These are phyloP conservation scores for Boletus hoseneyae DNA, from an alignment of 1,284 basidiomycete species.

Conservation along the genomic window DNA sequence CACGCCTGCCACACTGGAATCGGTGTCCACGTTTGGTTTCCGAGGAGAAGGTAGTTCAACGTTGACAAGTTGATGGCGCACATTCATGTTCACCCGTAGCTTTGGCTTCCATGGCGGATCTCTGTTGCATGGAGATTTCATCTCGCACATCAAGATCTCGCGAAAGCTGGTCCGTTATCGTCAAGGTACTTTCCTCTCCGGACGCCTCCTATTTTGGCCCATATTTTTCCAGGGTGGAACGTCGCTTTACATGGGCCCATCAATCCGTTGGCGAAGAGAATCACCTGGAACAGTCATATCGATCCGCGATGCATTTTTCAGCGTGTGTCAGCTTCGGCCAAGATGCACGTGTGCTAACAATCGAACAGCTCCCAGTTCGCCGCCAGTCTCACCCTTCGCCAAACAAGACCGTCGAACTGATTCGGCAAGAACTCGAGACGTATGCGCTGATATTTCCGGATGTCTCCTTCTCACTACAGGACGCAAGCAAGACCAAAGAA, in stretches of 20 bases:
- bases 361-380: constrained; percentile 69
- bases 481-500: constrained; percentile 40
- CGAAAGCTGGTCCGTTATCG: constrained; percentile 68
- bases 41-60: constrained; percentile 75
- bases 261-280: constrained; percentile 69
- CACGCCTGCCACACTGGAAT: constrained; percentile 43
- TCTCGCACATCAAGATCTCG: constrained; percentile 59
- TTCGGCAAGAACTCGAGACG: constrained; percentile 69
- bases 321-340: constrained; percentile 45
- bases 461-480: constrained; percentile 69
- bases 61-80: constrained; percentile 4
- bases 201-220: background rate
- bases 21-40: constrained; percentile 76
- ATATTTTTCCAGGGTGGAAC: constrained; percentile 51
- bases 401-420: constrained; percentile 54
- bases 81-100: constrained; percentile 42
- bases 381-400: constrained; percentile 62
- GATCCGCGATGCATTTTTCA: constrained; percentile 84
- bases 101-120: constrained; percentile 76
- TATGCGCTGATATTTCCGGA: constrained; percentile 70
- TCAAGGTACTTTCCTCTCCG: constrained; percentile 55
- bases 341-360: constrained; percentile 12
- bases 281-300: constrained; percentile 73
- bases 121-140: constrained; percentile 73
- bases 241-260: constrained; percentile 65